Evolutionary conservation across 2,329 filamentous ascomycete genomes (phyloP).

Genomic region (Penicillium sp.): DNA sequence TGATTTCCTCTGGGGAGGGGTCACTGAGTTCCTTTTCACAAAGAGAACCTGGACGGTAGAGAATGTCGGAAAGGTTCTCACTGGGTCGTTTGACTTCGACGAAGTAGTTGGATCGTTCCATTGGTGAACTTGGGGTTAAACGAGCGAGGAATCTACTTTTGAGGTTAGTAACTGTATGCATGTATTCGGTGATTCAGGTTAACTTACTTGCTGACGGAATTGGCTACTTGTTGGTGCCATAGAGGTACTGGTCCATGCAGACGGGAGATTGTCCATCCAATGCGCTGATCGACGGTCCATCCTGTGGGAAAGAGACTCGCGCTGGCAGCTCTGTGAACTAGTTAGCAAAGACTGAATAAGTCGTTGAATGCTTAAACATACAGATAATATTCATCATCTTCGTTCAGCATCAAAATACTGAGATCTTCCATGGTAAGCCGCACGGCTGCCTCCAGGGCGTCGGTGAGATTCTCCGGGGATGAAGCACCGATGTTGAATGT

Average conservation of each 20-base stretch:
- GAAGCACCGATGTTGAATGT: slow-evolving; percentile 38
- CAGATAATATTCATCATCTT: slow-evolving; percentile 48
- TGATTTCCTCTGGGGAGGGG: slow-evolving; percentile 38
- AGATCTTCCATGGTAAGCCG: slow-evolving; percentile 52
- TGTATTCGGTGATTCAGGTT: no score
- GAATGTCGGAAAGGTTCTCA: slow-evolving; percentile 38
- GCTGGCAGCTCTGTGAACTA: slow-evolving; percentile 42
- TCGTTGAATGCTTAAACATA: slow-evolving; percentile 21
- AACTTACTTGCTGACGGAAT: slow-evolving; percentile 42
- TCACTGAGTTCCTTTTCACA: slow-evolving; percentile 37
- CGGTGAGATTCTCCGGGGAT: slow-evolving; percentile 24
- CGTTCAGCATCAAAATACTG: slow-evolving; percentile 46
- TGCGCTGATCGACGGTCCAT: slow-evolving; percentile 48
- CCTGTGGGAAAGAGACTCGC: slow-evolving; percentile 53
- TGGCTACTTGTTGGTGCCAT: slow-evolving; percentile 48
- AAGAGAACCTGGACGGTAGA: slow-evolving; percentile 44
- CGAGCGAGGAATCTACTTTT: slow-evolving; percentile 43
- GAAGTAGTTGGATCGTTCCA: slow-evolving; percentile 50
- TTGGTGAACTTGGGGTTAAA: slow-evolving; percentile 41
- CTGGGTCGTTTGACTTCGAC: slow-evolving; percentile 44
- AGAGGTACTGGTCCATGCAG: slow-evolving; percentile 47
- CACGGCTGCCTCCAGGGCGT: slow-evolving; percentile 50
- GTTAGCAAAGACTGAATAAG: slow-evolving; percentile 2
- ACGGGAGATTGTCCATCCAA: slow-evolving; percentile 48
- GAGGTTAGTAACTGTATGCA: no score